These are phyloP conservation scores for Cercophora sp. DNA, from an alignment of 495 filamentous ascomycete species.

Conservation along the genomic window DNA sequence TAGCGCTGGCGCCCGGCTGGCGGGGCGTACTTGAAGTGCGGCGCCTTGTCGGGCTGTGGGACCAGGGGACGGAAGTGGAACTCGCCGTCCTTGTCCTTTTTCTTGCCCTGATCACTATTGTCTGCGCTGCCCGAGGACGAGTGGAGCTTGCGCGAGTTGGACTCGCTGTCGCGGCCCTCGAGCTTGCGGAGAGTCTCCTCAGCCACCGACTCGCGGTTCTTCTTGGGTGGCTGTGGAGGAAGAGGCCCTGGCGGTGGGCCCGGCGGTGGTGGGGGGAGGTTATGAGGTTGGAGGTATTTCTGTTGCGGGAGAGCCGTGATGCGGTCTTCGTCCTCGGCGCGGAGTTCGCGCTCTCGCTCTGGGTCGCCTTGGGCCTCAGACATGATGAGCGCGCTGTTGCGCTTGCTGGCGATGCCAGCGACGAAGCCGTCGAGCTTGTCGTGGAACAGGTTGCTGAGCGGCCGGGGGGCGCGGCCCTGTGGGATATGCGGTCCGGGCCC, in stretches of 20 bases:
- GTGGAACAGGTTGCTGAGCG: conserved; percentile 67
- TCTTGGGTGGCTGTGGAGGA: conserved; percentile 15
- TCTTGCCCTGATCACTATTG: conserved; percentile 21
- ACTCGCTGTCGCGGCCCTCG: conserved; percentile 35
- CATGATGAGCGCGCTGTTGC: conserved; percentile 73
- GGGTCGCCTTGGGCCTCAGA: conserved; percentile 76
- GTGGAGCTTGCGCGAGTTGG: conserved; percentile 12
- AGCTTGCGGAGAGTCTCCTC: conserved; percentile 42
- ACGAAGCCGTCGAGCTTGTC: conserved; percentile 81
- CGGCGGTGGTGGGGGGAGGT: conserved; percentile 39
- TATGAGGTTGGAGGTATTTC: conserved; percentile 52
- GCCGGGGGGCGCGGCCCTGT: conserved; percentile 51
- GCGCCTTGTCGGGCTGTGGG: conserved; percentile 31
- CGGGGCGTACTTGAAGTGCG: conserved; percentile 53
- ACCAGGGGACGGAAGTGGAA: conserved; percentile 53
- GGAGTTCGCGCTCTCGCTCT: conserved; percentile 72
- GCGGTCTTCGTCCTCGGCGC: conserved; percentile 80
- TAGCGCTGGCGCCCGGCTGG: conserved; percentile 38
- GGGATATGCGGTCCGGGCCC: conserved; percentile 15
- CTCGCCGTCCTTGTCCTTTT: conserved; percentile 36
- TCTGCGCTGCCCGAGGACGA: conserved; percentile 8
- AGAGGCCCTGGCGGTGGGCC: conserved; percentile 33
- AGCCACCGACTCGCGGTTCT: conserved; percentile 30
- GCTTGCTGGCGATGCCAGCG: conserved; percentile 74
- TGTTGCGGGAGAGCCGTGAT: conserved; percentile 73